Conservation (phyloP, 306 rosid genomes). For the Rubus parviflorus region DNA sequence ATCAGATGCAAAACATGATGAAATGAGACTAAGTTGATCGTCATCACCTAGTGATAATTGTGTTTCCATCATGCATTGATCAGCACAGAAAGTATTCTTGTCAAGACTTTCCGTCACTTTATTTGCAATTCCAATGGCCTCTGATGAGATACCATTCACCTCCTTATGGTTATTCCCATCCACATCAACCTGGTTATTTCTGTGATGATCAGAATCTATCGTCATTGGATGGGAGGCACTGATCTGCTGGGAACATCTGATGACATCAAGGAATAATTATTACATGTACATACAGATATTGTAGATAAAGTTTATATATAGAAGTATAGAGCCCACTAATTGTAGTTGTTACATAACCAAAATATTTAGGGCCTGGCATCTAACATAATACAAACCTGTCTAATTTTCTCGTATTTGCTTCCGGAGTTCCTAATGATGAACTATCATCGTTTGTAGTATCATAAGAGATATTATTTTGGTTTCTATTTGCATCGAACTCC, state of each 20-base stretch:
- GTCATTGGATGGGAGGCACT: slow-evolving; percentile 13
- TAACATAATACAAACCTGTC: slow-evolving; percentile 23
- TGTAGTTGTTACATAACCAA: neutral
- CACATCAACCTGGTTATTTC: slow-evolving; percentile 31
- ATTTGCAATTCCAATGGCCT: slow-evolving; percentile 29
- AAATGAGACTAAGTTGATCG: slow-evolving; percentile 46
- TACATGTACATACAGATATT: slow-evolving; percentile 3
- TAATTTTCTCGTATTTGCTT: slow-evolving; percentile 32
- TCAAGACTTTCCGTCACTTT: slow-evolving; percentile 29
- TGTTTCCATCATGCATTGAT: slow-evolving; percentile 48
- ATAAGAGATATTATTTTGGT: slow-evolving; percentile 27
- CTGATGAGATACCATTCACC: slow-evolving; percentile 28
- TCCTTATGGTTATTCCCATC: slow-evolving; percentile 25
- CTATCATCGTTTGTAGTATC: slow-evolving; percentile 28
- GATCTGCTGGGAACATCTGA: slow-evolving; percentile 31
- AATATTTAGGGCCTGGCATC: neutral
- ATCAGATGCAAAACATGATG: slow-evolving; percentile 61
- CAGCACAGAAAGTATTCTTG: slow-evolving; percentile 31
- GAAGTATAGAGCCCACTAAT: neutral
- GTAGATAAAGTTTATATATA: neutral
- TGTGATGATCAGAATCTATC: slow-evolving; percentile 32
- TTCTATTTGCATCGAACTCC: slow-evolving; percentile 29
- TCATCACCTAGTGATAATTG: slow-evolving; percentile 60
- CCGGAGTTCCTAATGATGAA: slow-evolving; percentile 36
- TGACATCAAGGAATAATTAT: slow-evolving; percentile 15